Base-by-base conservation (phyloP, 2,329 filamentous ascomycete genomes). In the Fusarium sp. region DNA sequence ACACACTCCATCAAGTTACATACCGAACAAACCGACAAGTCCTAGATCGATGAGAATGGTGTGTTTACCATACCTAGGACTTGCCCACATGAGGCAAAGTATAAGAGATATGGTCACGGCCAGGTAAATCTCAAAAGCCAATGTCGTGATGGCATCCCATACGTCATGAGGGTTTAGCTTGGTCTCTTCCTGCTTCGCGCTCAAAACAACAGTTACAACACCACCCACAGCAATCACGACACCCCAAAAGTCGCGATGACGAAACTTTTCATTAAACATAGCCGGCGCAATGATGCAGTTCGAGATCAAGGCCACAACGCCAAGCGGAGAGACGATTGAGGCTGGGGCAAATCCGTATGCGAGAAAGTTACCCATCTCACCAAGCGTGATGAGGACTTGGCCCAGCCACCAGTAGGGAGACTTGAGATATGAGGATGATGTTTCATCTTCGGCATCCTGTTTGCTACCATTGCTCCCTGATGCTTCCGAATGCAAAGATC, bases 321-420 rank as follows among this genome's bases (percentile, higher is more conserved):
- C 96, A 7, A 99, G 84, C 0, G 96, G 96, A 32, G 94, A 97
- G 40, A 99, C 96, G 73, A 99, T 97, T 15, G 96, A 98, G 9
- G 96, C 96, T 5, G 96, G 96, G 28, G 96, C 96, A 77, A 99
- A 99, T 23, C 96, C 96, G 75, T 99, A 99, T 1, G 96, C 96
- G 66, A 99, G 82, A 75, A 99, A 99, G 77, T 99, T 99, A 50
- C 96, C 96, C 75, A 92, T 91, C 81, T 99, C 96, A 57, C 96
- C 96, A 23, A 97, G 82, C 1, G 90, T 93, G 88, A 99, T 99
- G 61, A 99, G 84, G 17, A 96, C 86, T 69, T 98, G 95, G 20
- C 96, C 96, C 30, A 90, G 81, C 96, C 96, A 99, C 96, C 96
- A 99, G 76, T 96, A 97, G 2, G 94, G 93, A 34, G 94, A 97